These are phyloP conservation scores for Pythium rishiriense DNA, from an alignment of 352 stramenopile species.

Conservation along the genomic window DNA sequence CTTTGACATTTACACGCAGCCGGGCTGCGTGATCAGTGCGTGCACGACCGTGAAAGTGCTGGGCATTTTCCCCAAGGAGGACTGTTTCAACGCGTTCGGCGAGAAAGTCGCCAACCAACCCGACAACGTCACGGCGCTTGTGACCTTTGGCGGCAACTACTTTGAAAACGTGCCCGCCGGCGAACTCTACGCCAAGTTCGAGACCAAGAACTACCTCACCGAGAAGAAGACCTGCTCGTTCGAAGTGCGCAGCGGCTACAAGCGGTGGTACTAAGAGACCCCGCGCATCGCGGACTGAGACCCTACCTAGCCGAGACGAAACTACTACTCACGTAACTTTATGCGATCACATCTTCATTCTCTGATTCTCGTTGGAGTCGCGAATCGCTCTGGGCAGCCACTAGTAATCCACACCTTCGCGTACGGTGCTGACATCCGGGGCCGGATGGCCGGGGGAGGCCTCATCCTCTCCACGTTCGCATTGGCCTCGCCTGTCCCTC, in stretches of 20 bases:
- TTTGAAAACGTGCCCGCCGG: slow-evolving; percentile 53
- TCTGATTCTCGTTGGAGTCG: too few species aligned
- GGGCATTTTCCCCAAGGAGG: slow-evolving; percentile 39
- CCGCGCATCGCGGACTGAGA: too few species aligned
- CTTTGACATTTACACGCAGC: slow-evolving; percentile 50
- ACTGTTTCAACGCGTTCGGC: slow-evolving; percentile 48
- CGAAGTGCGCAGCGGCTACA: slow-evolving; percentile 52
- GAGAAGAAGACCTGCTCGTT: slow-evolving; percentile 45
- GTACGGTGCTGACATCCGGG: too few species aligned
- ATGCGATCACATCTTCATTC: not conserved
- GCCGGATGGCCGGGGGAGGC: too few species aligned
- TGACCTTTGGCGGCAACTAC: slow-evolving; percentile 61
- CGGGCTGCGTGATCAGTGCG: slow-evolving; percentile 45
- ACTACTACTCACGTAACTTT: not conserved
- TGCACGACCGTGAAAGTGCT: slow-evolving; percentile 37
- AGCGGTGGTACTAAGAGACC: slow-evolving; percentile 38
- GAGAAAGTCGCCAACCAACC: slow-evolving; percentile 36
- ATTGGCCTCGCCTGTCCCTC: not conserved
- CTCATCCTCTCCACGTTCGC: too few species aligned
- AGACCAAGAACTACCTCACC: slow-evolving; percentile 53
- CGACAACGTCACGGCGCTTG: slow-evolving; percentile 35
- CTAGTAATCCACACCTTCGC: too few species aligned
- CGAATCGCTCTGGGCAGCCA: too few species aligned
- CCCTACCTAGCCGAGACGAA: not conserved
- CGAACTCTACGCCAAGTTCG: slow-evolving; percentile 59